These are phyloP conservation scores for Paecilomyces variotii DNA, from an alignment of 2,329 filamentous ascomycete species.

Conservation along the genomic window DNA sequence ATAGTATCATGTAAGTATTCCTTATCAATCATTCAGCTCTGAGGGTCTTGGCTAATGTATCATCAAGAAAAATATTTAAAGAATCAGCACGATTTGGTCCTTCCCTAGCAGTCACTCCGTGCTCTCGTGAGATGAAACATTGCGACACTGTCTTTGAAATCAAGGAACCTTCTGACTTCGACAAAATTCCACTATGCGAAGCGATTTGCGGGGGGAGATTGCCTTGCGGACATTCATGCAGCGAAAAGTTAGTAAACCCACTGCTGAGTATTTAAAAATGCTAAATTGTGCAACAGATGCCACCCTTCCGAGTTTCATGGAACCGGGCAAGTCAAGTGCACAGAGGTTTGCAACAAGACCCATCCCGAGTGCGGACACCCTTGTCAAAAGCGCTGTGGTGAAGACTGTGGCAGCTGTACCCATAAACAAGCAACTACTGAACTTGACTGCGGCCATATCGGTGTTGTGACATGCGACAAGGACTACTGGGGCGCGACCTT, in stretches of 20 bases:
- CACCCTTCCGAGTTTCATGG: conserved; percentile 13
- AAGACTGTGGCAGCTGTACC: conserved; percentile 11
- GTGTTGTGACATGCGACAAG: conserved; percentile 9
- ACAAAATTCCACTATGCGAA: conserved; percentile 11
- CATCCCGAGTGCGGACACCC: conserved; percentile 10
- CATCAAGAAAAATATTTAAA: conserved; percentile 9
- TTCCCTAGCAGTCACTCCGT: conserved; percentile 12
- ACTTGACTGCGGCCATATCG: conserved; percentile 13
- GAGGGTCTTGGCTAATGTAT: not conserved
- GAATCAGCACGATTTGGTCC: conserved; percentile 12
- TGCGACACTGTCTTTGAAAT: conserved; percentile 6
- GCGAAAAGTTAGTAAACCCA: conserved; percentile 1
- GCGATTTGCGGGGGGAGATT: conserved; percentile 12
- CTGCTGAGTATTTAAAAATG: not conserved
- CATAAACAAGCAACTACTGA: conserved; percentile 1
- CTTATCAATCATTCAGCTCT: not conserved
- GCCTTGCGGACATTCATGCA: conserved; percentile 17
- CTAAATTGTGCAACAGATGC: conserved; percentile 6
- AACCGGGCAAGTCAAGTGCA: conserved; percentile 8
- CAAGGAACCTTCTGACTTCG: conserved; percentile 15
- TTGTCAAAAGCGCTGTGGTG: conserved; percentile 12
- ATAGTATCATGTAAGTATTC: conserved; percentile 12
- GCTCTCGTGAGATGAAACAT: conserved; percentile 13
- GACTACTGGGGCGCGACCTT: conserved; percentile 3
- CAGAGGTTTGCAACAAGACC: conserved; percentile 8